Evolutionary conservation across 78 protist genomes (phyloP), one percentile per base, ranked within the genome.

Genomic region (Pigoraptor vietnamica): DNA sequence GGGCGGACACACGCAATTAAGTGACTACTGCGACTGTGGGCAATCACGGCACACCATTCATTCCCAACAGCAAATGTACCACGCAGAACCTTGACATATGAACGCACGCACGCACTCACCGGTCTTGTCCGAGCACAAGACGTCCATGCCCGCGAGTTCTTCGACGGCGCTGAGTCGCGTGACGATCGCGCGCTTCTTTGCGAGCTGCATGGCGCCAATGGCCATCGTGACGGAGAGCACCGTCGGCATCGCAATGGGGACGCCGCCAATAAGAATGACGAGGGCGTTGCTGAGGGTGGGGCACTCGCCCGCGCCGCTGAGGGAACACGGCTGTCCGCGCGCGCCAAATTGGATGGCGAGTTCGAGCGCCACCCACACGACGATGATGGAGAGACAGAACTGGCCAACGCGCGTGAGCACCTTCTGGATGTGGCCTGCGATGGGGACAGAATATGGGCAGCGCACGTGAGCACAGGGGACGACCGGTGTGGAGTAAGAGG

Each of bases 21-120:
- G 81, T 98, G 99, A 23, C 98, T 98, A 91, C 97, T 98, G 94
- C 97, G 98, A 6, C 97, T 95, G n/a, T n/a, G n/a, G n/a, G n/a
- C n/a, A n/a, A n/a, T n/a, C n/a, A n/a, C n/a, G n/a, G n/a, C n/a
- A n/a, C n/a, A n/a, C n/a, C n/a, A n/a, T n/a, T n/a, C n/a, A n/a
- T n/a, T n/a, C n/a, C n/a, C n/a, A n/a, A n/a, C n/a, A n/a, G n/a
- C n/a, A n/a, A n/a, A n/a, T n/a, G n/a, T n/a, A n/a, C n/a, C n/a
- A n/a, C n/a, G n/a, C n/a, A n/a, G n/a, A n/a, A n/a, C n/a, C n/a
- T n/a, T n/a, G n/a, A n/a, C n/a, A n/a, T n/a, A n/a, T n/a, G n/a
- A n/a, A n/a, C n/a, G n/a, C n/a, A n/a, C n/a, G n/a, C n/a, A n/a
- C n/a, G n/a, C n/a, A n/a, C n/a, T n/a, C 19, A 39, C 99, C 99